Conservation (phyloP, 2,329 filamentous ascomycete genomes). For the Aschersonia sp. region DNA sequence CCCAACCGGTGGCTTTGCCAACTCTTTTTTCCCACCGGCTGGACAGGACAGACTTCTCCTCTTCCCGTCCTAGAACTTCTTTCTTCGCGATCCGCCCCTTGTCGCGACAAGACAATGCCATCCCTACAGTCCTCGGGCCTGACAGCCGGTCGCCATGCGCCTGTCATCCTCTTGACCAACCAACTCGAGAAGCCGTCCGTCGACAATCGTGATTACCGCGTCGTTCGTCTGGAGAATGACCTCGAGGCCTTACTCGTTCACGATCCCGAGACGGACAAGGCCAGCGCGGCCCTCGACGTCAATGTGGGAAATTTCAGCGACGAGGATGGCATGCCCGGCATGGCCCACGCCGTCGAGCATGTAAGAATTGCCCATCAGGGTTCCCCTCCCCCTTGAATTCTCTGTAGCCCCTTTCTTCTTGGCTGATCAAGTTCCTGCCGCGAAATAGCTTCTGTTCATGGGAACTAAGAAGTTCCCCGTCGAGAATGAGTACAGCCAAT, state of each 20-base stretch:
- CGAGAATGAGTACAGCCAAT: constrained; percentile 93
- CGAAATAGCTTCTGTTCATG: constrained; percentile 73
- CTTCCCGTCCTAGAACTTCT: not conserved
- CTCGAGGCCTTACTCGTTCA: constrained; percentile 87
- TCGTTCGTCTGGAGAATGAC: constrained; percentile 72
- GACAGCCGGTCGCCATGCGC: constrained; percentile 13
- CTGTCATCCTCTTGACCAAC: constrained; percentile 42
- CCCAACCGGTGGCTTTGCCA: too few species aligned
- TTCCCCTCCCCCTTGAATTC: not conserved
- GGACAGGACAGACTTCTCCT: not conserved
- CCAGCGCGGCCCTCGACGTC: constrained; percentile 86
- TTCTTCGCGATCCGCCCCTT: constrained; percentile 1
- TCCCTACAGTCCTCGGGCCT: constrained; percentile 19
- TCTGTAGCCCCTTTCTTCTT: not conserved
- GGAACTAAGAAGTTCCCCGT: constrained; percentile 94
- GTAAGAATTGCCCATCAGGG: constrained; percentile 21
- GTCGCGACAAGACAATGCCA: constrained; percentile 12
- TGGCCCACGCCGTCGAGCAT: constrained; percentile 94
- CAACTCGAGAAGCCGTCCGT: constrained; percentile 67
- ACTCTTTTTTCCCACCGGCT: not conserved
- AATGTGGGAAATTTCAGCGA: constrained; percentile 95
- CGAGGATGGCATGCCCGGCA: constrained; percentile 76
- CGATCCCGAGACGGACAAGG: constrained; percentile 91
- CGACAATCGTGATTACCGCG: constrained; percentile 76
- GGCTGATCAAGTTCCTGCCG: not conserved